Percentiles rank a stretch among this genome's conserved stretches.
phyloP scores from a whole-genome alignment of 1,139 yeast species.

The Pichia kudriavzevii region DNA sequence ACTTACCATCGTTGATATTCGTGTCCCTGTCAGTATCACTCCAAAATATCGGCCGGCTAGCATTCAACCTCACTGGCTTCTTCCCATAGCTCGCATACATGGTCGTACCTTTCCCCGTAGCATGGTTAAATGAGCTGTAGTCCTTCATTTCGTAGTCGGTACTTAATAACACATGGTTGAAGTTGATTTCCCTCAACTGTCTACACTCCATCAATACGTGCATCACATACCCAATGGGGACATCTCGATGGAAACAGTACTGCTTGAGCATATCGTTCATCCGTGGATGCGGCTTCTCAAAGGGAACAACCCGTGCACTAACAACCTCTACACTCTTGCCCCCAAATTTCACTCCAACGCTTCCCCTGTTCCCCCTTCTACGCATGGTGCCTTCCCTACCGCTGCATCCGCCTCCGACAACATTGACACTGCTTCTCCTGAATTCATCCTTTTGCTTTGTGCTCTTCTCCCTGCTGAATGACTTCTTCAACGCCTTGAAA shows the following conservation, averaged over 20 bases:
- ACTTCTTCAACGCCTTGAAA: no score
- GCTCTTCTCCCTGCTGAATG: no score
- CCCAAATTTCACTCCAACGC: no score
- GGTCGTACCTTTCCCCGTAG: conserved; percentile 17
- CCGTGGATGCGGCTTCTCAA: conserved; percentile 42
- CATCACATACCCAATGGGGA: conserved; percentile 61
- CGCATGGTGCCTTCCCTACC: no score
- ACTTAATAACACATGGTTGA: conserved; percentile 50
- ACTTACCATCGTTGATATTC: conserved; percentile 17
- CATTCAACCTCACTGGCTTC: conserved; percentile 10
- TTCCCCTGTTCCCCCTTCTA: no score
- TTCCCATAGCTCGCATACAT: conserved; percentile 3
- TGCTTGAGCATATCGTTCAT: conserved; percentile 50
- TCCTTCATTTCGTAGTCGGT: conserved; percentile 47
- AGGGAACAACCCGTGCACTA: no score
- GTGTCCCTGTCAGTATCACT: conserved; percentile 24
- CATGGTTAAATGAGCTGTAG: conserved; percentile 25
- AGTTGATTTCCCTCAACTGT: conserved; percentile 41
- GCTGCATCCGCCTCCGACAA: no score
- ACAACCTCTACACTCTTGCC: no score
- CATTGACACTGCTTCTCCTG: no score
- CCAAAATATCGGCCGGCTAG: conserved; percentile 22
- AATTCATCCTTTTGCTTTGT: no score
- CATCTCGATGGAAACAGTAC: conserved; percentile 53
- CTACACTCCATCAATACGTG: conserved; percentile 56